Conservation (phyloP, 2,329 filamentous ascomycete genomes). For the Scedosporium aurantiacum region DNA sequence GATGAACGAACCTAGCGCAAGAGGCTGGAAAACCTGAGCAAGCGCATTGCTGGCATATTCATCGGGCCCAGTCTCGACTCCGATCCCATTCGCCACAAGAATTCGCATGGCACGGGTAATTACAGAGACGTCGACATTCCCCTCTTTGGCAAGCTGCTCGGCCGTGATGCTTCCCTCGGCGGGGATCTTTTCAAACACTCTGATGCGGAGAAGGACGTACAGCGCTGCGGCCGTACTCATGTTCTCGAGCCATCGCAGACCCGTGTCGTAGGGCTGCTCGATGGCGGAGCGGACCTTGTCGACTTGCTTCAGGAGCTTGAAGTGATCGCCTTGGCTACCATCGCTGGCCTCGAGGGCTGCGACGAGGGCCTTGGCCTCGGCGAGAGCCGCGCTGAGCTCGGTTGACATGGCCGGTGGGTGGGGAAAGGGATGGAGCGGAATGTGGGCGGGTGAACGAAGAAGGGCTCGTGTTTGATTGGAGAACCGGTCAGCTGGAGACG, state of each 20-base stretch:
- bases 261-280: slow-evolving; percentile 14
- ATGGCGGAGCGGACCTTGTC: slow-evolving; percentile 11
- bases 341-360: slow-evolving; percentile 15
- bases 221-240: slow-evolving; percentile 12
- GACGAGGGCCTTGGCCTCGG: slow-evolving; percentile 16
- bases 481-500: too few relatives aligned
- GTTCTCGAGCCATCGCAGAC: slow-evolving; percentile 13
- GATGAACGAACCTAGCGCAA: slow-evolving; percentile 19
- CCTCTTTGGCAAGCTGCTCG: slow-evolving; percentile 11
- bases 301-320: slow-evolving; percentile 12
- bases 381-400: slow-evolving; percentile 16
- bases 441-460: too few relatives aligned
- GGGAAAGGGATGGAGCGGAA: too few relatives aligned
- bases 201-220: slow-evolving; percentile 12
- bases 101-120: slow-evolving; percentile 21
- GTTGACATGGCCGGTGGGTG: not conserved
- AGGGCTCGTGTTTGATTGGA: too few relatives aligned
- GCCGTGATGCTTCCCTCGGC: slow-evolving; percentile 10
- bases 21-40: slow-evolving; percentile 17
- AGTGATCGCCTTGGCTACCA: slow-evolving; percentile 8
- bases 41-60: slow-evolving; percentile 22
- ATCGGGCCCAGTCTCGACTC: slow-evolving; percentile 17
- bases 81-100: slow-evolving; percentile 18
- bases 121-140: slow-evolving; percentile 19
- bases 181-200: slow-evolving; percentile 12